These are phyloP conservation scores for Rhizophagus sp. DNA, from an alignment of 192 early-diverging fungal species.

Conservation along the genomic window DNA sequence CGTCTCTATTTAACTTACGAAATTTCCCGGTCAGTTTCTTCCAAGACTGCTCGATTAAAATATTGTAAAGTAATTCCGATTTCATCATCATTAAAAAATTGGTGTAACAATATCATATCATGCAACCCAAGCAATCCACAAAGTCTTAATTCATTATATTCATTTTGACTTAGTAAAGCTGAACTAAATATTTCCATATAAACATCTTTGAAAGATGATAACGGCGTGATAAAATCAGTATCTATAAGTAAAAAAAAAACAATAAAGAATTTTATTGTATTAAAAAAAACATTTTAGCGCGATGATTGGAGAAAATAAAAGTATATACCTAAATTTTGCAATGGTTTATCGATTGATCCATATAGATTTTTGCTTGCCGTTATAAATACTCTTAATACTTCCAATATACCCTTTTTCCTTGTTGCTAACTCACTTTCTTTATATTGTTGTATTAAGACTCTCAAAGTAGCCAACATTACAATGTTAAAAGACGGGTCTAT, in stretches of 20 bases:
- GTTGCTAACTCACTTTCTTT: conserved; percentile 56
- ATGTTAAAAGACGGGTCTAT: conserved; percentile 63
- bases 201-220: conserved; percentile 74
- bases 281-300: background rate
- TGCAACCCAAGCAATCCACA: conserved; percentile 73
- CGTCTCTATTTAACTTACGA: conserved; percentile 33
- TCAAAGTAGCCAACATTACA: conserved; percentile 61
- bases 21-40: conserved; percentile 52
- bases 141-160: conserved; percentile 73
- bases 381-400: conserved; percentile 72
- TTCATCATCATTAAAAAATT: conserved; percentile 62
- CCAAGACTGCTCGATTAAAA: conserved; percentile 49
- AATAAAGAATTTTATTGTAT: background rate
- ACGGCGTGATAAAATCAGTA: conserved; percentile 57
- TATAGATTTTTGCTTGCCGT: conserved; percentile 64
- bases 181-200: conserved; percentile 72
- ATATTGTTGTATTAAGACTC: conserved; percentile 63
- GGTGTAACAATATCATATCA: conserved; percentile 57
- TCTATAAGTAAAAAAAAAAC: conserved; percentile 35
- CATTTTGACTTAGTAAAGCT: conserved; percentile 66
- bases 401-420: conserved; percentile 63
- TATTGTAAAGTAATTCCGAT: conserved; percentile 53
- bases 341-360: conserved; percentile 50
- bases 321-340: background rate
- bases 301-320: no score